phyloP scores from a whole-genome alignment of 1,284 basidiomycete species.

The Ganoderma boninense region DNA sequence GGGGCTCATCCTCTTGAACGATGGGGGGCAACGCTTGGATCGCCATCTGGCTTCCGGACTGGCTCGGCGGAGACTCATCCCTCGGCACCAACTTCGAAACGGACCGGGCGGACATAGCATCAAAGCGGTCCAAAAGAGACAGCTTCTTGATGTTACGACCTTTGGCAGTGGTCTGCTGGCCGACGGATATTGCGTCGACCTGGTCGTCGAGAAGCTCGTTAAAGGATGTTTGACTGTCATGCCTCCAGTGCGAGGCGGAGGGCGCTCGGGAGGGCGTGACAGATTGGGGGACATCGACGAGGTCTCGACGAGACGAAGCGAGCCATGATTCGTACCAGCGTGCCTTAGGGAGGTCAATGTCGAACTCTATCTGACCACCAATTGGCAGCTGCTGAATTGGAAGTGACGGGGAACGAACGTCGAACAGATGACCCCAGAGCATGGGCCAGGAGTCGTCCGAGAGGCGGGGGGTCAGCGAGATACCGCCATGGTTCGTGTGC shows the following conservation, averaged over 20 bases:
- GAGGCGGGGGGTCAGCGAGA: conserved; percentile 69
- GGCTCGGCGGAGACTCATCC: conserved; percentile 39
- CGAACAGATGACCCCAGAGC: conserved; percentile 73
- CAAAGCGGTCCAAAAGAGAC: conserved; percentile 71
- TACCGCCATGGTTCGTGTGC: conserved; percentile 63
- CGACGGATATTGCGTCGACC: conserved; percentile 40
- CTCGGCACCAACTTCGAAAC: conserved; percentile 38
- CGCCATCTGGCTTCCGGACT: conserved; percentile 37
- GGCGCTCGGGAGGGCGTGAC: conserved; percentile 49
- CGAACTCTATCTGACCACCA: conserved; percentile 78
- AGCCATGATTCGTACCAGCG: conserved; percentile 80
- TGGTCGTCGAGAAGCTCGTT: conserved; percentile 56
- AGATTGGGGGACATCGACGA: conserved; percentile 52
- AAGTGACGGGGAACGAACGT: conserved; percentile 49
- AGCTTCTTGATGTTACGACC: conserved; percentile 71
- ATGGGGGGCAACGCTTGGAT: conserved; percentile 60
- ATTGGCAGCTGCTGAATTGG: conserved; percentile 60
- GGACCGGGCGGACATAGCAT: conserved; percentile 49
- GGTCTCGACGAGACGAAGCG: conserved; percentile 55
- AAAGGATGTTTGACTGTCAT: conserved; percentile 61
- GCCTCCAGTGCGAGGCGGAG: conserved; percentile 57
- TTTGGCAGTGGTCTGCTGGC: conserved; percentile 31
- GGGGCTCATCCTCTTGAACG: conserved; percentile 65
- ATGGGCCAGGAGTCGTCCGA: conserved; percentile 81
- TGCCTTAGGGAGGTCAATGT: conserved; percentile 75